phyloP scores from a whole-genome alignment of 805 yeast species.

The Ogataea paraovalis region DNA sequence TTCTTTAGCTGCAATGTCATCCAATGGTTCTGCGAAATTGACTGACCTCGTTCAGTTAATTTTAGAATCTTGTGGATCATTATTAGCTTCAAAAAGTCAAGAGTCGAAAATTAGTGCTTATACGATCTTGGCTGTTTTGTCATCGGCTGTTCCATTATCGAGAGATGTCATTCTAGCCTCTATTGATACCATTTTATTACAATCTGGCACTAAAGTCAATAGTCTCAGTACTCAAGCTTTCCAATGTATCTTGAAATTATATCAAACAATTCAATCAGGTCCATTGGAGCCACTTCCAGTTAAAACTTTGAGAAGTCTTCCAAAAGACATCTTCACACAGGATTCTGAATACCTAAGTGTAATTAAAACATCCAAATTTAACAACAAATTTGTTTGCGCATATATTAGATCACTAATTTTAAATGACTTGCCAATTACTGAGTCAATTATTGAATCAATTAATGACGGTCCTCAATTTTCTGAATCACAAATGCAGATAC shows the following conservation, averaged over 20 bases:
- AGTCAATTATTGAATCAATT: conserved; percentile 6
- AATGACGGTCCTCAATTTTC: conserved; percentile 14
- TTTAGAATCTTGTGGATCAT: conserved; percentile 54
- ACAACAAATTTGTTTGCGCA: conserved; percentile 25
- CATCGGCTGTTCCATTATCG: conserved; percentile 65
- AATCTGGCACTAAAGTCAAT: conserved; percentile 18
- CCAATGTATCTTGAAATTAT: conserved; percentile 43
- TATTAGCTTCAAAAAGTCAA: conserved; percentile 42
- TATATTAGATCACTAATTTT: conserved; percentile 27
- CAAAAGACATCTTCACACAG: conserved; percentile 14
- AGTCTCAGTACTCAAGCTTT: conserved; percentile 37
- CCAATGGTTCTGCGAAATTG: conserved; percentile 36
- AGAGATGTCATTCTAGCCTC: conserved; percentile 56
- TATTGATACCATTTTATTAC: conserved; percentile 49
- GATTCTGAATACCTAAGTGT: conserved; percentile 20
- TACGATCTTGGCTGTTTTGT: conserved; percentile 73
- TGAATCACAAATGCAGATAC: conserved; percentile 19
- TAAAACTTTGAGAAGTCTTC: conserved; percentile 19
- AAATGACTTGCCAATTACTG: conserved; percentile 9
- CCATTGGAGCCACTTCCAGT: conserved; percentile 26
- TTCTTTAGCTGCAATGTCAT: conserved; percentile 59
- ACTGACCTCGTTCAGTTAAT: conserved; percentile 51
- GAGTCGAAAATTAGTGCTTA: conserved; percentile 83
- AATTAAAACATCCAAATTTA: conserved; percentile 12
- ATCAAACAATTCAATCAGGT: conserved; percentile 41